Evolutionary conservation across 345 rosid genomes (phyloP).

Genomic region (Limnanthes douglasii): DNA sequence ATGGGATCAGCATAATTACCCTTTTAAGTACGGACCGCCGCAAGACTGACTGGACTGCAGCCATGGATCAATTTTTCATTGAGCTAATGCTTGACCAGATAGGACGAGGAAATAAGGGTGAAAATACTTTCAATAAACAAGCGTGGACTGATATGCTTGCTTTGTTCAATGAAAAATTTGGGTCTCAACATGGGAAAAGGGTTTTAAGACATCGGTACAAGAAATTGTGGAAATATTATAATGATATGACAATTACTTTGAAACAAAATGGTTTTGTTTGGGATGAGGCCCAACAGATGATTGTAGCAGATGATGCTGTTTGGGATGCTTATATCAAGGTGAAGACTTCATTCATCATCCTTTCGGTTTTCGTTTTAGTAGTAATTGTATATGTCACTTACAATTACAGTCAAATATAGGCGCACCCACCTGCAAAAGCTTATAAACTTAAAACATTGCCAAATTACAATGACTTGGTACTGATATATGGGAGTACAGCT

Average conservation of each 20-base stretch:
- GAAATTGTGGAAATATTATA: slow-evolving; percentile 54
- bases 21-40: slow-evolving; percentile 24
- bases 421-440: slow-evolving; percentile 42
- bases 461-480: slow-evolving; percentile 46
- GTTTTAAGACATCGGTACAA: slow-evolving; percentile 66
- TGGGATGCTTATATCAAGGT: slow-evolving; percentile 75
- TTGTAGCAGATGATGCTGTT: slow-evolving; percentile 38
- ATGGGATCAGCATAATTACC: slow-evolving; percentile 15
- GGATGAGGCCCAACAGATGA: slow-evolving; percentile 47
- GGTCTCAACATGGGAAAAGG: slow-evolving; percentile 59
- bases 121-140: slow-evolving; percentile 49
- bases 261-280: slow-evolving; percentile 55
- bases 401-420: slow-evolving; percentile 23
- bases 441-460: slow-evolving; percentile 57
- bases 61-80: slow-evolving; percentile 62
- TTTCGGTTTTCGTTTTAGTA: slow-evolving; percentile 6
- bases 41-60: slow-evolving; percentile 62
- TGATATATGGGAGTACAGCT: slow-evolving; percentile 29
- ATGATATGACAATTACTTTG: slow-evolving; percentile 33
- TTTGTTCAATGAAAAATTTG: slow-evolving; percentile 50
- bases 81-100: slow-evolving; percentile 74
- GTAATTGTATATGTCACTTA: slow-evolving; percentile 6
- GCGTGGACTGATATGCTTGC: slow-evolving; percentile 78
- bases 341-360: slow-evolving; percentile 1
- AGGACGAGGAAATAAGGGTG: slow-evolving; percentile 50